Evolutionary conservation across 768 basidiomycete genomes (phyloP).

Genomic region (Lentinula sp.): DNA sequence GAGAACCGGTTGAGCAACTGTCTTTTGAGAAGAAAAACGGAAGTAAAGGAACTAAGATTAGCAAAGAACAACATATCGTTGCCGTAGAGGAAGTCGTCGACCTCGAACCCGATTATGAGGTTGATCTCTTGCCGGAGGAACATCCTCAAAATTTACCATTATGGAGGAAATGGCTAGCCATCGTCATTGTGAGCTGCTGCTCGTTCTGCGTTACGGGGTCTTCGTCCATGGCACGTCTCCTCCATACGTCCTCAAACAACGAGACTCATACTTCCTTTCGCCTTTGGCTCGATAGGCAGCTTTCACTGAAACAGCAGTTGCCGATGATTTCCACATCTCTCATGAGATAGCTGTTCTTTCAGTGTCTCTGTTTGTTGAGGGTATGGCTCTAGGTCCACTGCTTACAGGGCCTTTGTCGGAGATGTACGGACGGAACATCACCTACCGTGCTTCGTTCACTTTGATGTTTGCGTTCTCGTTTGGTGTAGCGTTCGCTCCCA

Average conservation of each 20-base stretch:
- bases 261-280: background rate
- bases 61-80: background rate
- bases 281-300: slow-evolving; percentile 34
- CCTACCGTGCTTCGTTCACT: slow-evolving; percentile 57
- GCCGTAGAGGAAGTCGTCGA: background rate
- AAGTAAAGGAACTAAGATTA: background rate
- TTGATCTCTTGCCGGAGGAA: background rate
- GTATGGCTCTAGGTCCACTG: slow-evolving; percentile 47
- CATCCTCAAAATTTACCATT: slow-evolving; percentile 37
- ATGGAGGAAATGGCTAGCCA: slow-evolving; percentile 48
- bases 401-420: slow-evolving; percentile 52
- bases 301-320: slow-evolving; percentile 56
- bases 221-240: slow-evolving; percentile 49
- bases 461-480: slow-evolving; percentile 60
- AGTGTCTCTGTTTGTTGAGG: slow-evolving; percentile 52
- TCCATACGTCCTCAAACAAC: background rate
- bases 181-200: slow-evolving; percentile 38
- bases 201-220: slow-evolving; percentile 47
- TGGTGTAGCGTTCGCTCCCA: slow-evolving; percentile 67
- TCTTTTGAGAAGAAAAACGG: background rate
- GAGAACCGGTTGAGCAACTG: background rate
- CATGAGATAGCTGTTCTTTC: slow-evolving; percentile 44
- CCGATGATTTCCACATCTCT: slow-evolving; percentile 39
- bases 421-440: slow-evolving; percentile 56
- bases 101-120: background rate